Percentiles rank a stretch among this genome's conserved stretches.
Conservation (phyloP, 805 yeast genomes). For the Metschnikowia lunata region DNA sequence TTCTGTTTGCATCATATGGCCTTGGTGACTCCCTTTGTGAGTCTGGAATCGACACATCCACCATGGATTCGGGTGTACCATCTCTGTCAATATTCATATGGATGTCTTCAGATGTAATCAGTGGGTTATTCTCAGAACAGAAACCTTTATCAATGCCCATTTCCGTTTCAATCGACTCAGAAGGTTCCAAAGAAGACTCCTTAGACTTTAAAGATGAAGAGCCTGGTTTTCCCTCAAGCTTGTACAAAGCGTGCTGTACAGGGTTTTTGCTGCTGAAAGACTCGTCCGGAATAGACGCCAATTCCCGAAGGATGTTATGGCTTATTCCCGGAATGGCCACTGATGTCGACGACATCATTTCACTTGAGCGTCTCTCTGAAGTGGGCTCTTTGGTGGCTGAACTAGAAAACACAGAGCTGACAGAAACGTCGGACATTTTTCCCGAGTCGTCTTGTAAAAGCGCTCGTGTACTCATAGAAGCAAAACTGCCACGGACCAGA, state of each 20-base stretch:
- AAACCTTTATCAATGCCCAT: too few species aligned
- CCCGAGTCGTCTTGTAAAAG: slow-evolving; percentile 14
- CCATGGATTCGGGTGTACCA: background rate
- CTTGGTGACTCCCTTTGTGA: too few species aligned
- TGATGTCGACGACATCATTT: slow-evolving; percentile 20
- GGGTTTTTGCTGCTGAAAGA: slow-evolving; percentile 63
- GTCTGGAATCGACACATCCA: background rate
- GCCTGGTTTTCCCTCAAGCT: slow-evolving; percentile 62
- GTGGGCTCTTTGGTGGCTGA: background rate
- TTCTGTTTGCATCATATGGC: too few species aligned
- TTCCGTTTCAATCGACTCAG: background rate
- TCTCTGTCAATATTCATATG: background rate
- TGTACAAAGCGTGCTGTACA: slow-evolving; percentile 64
- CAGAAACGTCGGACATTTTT: slow-evolving; percentile 26
- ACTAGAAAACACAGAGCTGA: slow-evolving; percentile 34
- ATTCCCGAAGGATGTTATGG: slow-evolving; percentile 43
- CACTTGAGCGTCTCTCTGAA: background rate
- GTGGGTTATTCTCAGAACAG: too few species aligned
- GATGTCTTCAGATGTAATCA: background rate
- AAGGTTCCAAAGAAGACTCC: background rate
- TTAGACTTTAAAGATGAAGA: background rate
- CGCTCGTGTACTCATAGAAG: slow-evolving; percentile 5
- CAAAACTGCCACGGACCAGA: slow-evolving; percentile 12
- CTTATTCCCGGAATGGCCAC: slow-evolving; percentile 56
- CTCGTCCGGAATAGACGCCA: slow-evolving; percentile 85